Base-by-base conservation (phyloP, 2,329 filamentous ascomycete genomes). In the Fusarium sp. region DNA sequence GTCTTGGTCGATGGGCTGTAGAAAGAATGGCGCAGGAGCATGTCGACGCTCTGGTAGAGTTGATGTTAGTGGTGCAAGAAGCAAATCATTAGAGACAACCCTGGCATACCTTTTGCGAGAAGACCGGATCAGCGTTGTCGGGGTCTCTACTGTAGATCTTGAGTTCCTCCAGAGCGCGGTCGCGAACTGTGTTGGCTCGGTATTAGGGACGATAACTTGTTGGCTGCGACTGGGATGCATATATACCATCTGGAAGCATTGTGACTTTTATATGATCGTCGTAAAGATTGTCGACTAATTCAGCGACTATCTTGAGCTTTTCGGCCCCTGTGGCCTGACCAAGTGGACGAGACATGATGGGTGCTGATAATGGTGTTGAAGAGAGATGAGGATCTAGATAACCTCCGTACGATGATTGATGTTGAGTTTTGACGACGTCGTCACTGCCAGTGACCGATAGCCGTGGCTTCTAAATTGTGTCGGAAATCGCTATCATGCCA, bases 101-200 rank as follows among this genome's bases (percentile, higher is more conserved):
- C 38, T 4, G 24, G 20, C 85, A 73, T 86, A 93, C 94, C 82
- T 92, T 86, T 81, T 90, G 88, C n/a, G 93, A 92, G 82, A 96
- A 98, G 66, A 98, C 96, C 1, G 94, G 92, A 66, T 92, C 92
- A 31, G 95, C 91, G 82, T 94, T 87, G 33, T 84, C 85, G 9
- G 92, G 90, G 76, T 92, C 91, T 69, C 95, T 91, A 8, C 95
- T 82, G 74, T 76, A 80, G 51, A 78, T 77, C 82, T 98, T 98
- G 57, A 98, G 86, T 75, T 94, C 84, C 74, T 92, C 90, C 5
- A 93, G 81, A 14, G 86, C 85, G 11, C 86, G 83, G 75, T 90
- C 88, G 70, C 91, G 88, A 78, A 93, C 93, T 94, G 71, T 20
- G n/a, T 53, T 31, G 17, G 22, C 16, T 10, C 14, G 16, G 62